These are phyloP conservation scores for Akanthomyces lecanii DNA, from an alignment of 2,329 filamentous ascomycete species.

Conservation along the genomic window DNA sequence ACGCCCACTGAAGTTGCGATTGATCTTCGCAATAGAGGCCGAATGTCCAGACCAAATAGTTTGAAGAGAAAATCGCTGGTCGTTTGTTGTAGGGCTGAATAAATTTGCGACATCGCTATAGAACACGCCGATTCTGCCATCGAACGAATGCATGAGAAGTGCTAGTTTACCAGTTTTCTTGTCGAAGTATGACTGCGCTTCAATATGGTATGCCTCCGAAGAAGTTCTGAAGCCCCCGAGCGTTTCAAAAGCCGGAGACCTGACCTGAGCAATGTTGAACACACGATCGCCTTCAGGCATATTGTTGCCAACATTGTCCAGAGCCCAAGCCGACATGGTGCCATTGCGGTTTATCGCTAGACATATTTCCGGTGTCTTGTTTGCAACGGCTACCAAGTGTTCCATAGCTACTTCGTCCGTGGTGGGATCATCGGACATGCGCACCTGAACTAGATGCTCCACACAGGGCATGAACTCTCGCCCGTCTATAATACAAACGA, in stretches of 20 bases:
- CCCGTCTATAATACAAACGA: conserved; percentile 76
- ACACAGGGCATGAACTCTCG: conserved; percentile 74
- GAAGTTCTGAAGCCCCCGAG: conserved; percentile 31
- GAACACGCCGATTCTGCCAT: conserved; percentile 79
- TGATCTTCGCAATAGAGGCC: conserved; percentile 74
- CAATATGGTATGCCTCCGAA: conserved; percentile 47
- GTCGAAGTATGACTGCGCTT: conserved; percentile 70
- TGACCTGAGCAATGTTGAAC: conserved; percentile 82
- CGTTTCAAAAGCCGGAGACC: conserved; percentile 50
- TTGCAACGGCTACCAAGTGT: conserved; percentile 80
- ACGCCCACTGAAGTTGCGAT: conserved; percentile 76
- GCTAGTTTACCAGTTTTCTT: conserved; percentile 60
- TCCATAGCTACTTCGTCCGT: conserved; percentile 70
- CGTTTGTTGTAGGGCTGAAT: conserved; percentile 66
- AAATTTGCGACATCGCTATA: conserved; percentile 73
- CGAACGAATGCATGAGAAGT: conserved; percentile 77
- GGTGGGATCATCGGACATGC: conserved; percentile 50
- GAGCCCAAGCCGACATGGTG: conserved; percentile 85
- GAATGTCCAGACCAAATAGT: conserved; percentile 82
- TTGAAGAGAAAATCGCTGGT: conserved; percentile 56
- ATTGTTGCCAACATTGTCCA: conserved; percentile 79
- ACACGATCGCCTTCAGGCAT: conserved; percentile 61
- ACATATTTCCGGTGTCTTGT: conserved; percentile 80
- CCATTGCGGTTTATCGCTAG: conserved; percentile 79
- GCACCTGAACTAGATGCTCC: conserved; percentile 65